Base-by-base conservation (phyloP, 768 basidiomycete genomes). In the Leccinum boreale region DNA sequence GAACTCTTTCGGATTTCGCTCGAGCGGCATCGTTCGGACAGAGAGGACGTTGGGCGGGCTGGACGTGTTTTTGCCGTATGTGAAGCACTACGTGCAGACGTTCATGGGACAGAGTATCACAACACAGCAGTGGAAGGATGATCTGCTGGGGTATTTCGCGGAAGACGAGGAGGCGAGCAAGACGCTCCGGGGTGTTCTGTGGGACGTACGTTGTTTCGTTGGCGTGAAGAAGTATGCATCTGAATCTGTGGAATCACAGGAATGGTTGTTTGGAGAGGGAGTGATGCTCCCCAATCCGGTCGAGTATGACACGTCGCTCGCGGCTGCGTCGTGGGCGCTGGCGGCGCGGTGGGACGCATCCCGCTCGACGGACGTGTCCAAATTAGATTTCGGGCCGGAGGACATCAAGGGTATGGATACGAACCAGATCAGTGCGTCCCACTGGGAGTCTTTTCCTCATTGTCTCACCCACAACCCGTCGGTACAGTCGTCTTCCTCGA, bases 201-300 rank as follows among this genome's bases (percentile, higher is more conserved):
- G 91, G 89, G 73, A 93, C 68, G 91, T 89, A 64, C 61, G 85
- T 59, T n/a, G 21, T 57, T 19, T 47, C 31, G 1, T 15, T 24
- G 21, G 12, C 24, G n/a, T 24, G 15, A 17, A 36, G 2, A 36
- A 17, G 35, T 36, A 14, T 39, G 4, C 17, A 39, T 39, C 36
- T 39, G 4, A 39, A 11, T n/a, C 5, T 10, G 21, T 21, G 47
- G 23, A 11, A 46, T 11, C 48, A 50, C 42, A 89, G 88, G 83
- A 81, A 12, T 96, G 93, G 93, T 72, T 96, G 33, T 83, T 88
- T 61, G 93, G 93, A 35, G 86, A 90, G 69, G 91, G 93, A 3
- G 61, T 79, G 6, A 76, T 81, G 58, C 81, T 96, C 11, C 91
- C 91, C 1, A 89, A 85, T 0, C 75, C 86, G 58, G 79, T 91